These are phyloP conservation scores for Leccinum longicurvipes DNA, from an alignment of 768 basidiomycete genomes.

Conservation along the genomic window DNA sequence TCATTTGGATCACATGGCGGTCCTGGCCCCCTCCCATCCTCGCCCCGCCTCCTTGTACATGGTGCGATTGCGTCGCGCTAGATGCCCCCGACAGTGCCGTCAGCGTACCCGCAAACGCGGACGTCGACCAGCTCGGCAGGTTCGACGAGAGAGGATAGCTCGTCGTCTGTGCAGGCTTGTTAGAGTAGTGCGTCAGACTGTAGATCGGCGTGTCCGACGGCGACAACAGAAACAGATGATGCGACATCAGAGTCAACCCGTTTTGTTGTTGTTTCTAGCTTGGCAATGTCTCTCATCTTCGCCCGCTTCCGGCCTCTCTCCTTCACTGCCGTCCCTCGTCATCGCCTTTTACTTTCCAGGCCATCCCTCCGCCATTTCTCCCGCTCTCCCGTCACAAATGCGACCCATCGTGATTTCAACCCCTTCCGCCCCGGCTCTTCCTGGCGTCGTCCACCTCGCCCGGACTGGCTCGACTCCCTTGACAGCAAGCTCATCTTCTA, in stretches of 20 bases:
- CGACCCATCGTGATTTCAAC: slow-evolving; percentile 21
- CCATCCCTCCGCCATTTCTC: slow-evolving; percentile 15
- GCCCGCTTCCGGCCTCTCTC: slow-evolving; percentile 13
- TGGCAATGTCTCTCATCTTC: background rate
- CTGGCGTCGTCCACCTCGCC: slow-evolving; percentile 30
- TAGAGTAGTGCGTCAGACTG: slow-evolving; percentile 77
- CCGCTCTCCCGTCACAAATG: slow-evolving; percentile 13
- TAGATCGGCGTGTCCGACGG: slow-evolving; percentile 87
- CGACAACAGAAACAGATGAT: slow-evolving; percentile 82
- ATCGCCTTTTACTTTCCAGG: background rate
- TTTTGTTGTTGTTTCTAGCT: slow-evolving; percentile 10
- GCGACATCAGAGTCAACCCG: slow-evolving; percentile 55
- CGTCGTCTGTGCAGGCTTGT: slow-evolving; percentile 59
- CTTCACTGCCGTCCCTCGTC: background rate
- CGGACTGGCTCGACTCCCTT: slow-evolving; percentile 45
- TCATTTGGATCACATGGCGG: slow-evolving; percentile 97
- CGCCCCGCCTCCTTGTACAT: slow-evolving; percentile 59
- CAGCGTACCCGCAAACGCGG: slow-evolving; percentile 85
- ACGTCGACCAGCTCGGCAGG: slow-evolving; percentile 86
- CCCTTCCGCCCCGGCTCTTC: slow-evolving; percentile 17
- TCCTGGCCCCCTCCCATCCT: slow-evolving; percentile 80
- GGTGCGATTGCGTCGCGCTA: slow-evolving; percentile 60
- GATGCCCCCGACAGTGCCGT: slow-evolving; percentile 85
- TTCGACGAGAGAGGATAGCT: slow-evolving; percentile 76
- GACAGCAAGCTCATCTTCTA: slow-evolving; percentile 55